phyloP scores from a whole-genome alignment of 306 rosid genomes.

The Cucumis hystrix region DNA sequence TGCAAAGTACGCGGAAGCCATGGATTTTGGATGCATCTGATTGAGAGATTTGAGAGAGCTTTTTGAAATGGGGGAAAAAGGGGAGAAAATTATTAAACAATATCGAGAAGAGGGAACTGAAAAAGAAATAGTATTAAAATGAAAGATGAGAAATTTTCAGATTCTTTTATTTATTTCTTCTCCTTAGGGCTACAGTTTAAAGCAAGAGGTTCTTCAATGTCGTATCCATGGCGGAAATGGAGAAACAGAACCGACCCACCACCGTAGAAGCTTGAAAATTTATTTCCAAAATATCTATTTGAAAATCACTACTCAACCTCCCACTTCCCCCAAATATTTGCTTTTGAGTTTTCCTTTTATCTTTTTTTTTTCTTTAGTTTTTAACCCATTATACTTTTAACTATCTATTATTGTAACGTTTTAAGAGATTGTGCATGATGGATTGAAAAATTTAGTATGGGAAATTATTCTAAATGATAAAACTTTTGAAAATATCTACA shows the following conservation, averaged over 20 bases:
- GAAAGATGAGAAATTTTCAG: neutral
- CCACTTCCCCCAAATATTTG: neutral
- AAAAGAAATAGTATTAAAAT: neutral
- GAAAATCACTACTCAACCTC: neutral
- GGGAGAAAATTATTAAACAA: neutral
- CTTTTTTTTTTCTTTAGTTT: no score
- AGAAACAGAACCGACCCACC: neutral
- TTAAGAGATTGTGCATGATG: no score
- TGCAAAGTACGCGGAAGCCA: constrained; percentile 24
- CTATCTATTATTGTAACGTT: no score
- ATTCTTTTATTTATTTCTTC: neutral
- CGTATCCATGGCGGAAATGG: constrained; percentile 2
- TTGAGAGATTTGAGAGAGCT: neutral
- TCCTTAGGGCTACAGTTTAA: neutral
- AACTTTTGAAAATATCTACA: no score
- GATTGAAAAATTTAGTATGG: no score
- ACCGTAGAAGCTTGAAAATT: neutral
- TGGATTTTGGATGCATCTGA: constrained; percentile 57
- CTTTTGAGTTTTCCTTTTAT: neutral
- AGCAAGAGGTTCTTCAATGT: neutral
- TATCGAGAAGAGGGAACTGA: constrained; percentile 17
- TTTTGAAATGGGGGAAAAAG: neutral
- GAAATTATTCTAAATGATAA: no score
- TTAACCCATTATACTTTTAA: no score
- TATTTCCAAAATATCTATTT: neutral